Conservation (phyloP, 176 grass and related monocot genomes). For the Bromus sterilis region DNA sequence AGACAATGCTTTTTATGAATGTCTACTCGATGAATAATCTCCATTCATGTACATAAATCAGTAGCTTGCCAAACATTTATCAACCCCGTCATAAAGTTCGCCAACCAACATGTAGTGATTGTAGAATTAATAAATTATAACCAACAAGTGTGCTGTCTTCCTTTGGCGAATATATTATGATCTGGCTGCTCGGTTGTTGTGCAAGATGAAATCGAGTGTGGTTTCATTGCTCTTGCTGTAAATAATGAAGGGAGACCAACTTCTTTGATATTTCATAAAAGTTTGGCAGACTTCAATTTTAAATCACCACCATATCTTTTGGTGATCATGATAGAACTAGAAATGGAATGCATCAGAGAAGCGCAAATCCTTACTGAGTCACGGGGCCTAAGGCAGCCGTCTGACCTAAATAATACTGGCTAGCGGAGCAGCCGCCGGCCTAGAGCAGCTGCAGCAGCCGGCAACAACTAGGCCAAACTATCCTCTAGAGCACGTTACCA, state of each 20-base stretch:
- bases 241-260: not conserved
- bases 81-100: not conserved
- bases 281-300: not conserved
- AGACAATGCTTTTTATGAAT: too few species aligned
- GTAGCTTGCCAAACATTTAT: not conserved
- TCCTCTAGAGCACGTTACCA: too few species aligned
- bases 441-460: too few species aligned
- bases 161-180: not conserved
- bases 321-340: not conserved
- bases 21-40: too few species aligned
- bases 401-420: too few species aligned
- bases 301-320: not conserved
- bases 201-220: not conserved
- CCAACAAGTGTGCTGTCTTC: not conserved
- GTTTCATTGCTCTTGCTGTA: not conserved
- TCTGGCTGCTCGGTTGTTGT: not conserved
- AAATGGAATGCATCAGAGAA: not conserved
- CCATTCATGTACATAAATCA: too few species aligned
- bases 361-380: too few species aligned
- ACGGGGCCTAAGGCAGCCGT: too few species aligned
- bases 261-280: not conserved
- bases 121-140: not conserved
- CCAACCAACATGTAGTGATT: not conserved
- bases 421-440: too few species aligned
- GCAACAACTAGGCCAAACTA: too few species aligned